A percentile compares a stretch with the other conserved stretches of the same genome.
These are phyloP conservation scores for Lepidopterella palustris DNA, from an alignment of 495 filamentous ascomycete genomes.

Conservation along the genomic window DNA sequence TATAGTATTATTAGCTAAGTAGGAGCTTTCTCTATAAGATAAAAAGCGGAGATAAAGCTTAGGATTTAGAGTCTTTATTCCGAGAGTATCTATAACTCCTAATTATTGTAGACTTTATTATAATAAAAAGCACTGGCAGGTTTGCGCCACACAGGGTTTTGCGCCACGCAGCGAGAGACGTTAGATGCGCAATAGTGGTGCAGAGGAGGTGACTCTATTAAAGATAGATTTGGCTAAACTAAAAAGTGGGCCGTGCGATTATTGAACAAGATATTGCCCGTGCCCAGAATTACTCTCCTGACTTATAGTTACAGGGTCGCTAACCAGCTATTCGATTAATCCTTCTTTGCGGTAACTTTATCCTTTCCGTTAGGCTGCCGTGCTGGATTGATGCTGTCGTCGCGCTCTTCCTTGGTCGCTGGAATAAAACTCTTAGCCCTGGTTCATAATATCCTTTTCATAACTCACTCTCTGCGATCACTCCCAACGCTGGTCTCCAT, in stretches of 20 bases:
- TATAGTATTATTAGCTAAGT: too few relatives aligned
- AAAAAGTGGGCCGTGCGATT: not conserved
- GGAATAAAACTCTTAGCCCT: not conserved
- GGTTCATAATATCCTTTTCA: not conserved
- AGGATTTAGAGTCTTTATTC: too few relatives aligned
- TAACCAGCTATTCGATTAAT: not conserved
- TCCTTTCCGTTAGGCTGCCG: not conserved
- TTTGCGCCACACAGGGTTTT: too few relatives aligned
- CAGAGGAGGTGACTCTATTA: not conserved
- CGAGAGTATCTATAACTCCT: too few relatives aligned
- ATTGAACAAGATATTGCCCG: not conserved
- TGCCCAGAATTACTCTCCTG: not conserved
- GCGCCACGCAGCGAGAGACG: too few relatives aligned
- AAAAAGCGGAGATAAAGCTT: too few relatives aligned
- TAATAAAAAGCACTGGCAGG: too few relatives aligned
- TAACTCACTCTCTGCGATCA: not conserved
- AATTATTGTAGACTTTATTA: too few relatives aligned
- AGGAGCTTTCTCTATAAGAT: too few relatives aligned
- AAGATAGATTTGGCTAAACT: not conserved
- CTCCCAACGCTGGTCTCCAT: not conserved
- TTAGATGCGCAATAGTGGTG: not conserved
- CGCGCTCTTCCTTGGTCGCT: not conserved
- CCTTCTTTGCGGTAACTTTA: not conserved
- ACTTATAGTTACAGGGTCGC: not conserved
- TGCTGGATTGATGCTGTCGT: not conserved